Percentiles rank a stretch among this genome's conserved stretches.
These are phyloP conservation scores for Colletotrichum karsti DNA, from an alignment of 2,329 filamentous ascomycete species.

Conservation along the genomic window DNA sequence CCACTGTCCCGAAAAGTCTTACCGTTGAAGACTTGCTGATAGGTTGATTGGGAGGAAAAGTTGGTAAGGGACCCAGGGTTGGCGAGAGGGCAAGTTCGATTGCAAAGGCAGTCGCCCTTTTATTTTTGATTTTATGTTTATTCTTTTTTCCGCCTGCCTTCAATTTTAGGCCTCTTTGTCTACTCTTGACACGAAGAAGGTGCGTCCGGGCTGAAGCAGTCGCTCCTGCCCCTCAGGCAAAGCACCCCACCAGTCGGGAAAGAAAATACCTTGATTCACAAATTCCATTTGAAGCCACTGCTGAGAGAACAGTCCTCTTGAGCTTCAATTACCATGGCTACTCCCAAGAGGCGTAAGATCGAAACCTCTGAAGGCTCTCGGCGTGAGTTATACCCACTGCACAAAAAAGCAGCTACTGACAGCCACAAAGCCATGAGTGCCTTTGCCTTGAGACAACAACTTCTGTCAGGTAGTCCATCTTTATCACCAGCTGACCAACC, in stretches of 20 bases:
- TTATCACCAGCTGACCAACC: constrained; percentile 17
- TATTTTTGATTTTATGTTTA: no score
- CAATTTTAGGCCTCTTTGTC: no score
- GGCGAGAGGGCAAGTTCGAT: not conserved
- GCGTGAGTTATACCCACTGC: constrained; percentile 37
- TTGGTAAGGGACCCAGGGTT: no score
- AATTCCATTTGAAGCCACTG: no score
- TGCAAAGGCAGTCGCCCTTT: no score
- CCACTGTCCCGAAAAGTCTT: no score
- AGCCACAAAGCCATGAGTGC: constrained; percentile 48
- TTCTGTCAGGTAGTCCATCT: constrained; percentile 32
- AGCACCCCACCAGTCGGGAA: no score
- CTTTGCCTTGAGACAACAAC: constrained; percentile 50
- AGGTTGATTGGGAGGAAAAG: not conserved
- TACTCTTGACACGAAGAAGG: no score
- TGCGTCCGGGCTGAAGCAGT: no score
- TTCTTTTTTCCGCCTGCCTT: no score
- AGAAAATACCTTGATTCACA: no score
- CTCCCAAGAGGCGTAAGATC: constrained; percentile 53
- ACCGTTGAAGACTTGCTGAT: not conserved
- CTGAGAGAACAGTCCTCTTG: not conserved
- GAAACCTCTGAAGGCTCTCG: constrained; percentile 37
- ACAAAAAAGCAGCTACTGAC: constrained; percentile 15
- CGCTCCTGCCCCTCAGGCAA: no score
- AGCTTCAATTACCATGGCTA: constrained; percentile 34